These are phyloP conservation scores for Globisporangium alternatum DNA, from an alignment of 352 stramenopile species.

Conservation along the genomic window DNA sequence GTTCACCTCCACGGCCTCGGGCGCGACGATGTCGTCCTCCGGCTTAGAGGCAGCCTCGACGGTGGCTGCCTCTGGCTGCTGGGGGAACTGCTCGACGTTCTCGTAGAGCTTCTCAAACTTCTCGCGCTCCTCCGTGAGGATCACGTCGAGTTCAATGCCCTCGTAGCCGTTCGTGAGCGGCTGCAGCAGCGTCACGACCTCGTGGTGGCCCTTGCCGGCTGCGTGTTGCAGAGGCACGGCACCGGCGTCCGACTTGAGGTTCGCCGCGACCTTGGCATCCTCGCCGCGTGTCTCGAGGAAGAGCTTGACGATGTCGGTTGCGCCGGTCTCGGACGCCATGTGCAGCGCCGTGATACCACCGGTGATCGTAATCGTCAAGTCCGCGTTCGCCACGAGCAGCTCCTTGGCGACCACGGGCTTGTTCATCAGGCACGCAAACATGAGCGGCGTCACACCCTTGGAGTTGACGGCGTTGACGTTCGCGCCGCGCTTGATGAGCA, in stretches of 20 bases:
- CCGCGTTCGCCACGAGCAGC: conserved; percentile 47
- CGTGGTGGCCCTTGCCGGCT: conserved; percentile 63
- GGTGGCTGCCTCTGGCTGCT: conserved; percentile 36
- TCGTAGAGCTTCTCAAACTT: conserved; percentile 63
- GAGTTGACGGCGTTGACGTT: conserved; percentile 65
- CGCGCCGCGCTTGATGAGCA: conserved; percentile 54
- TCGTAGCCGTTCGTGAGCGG: conserved; percentile 67
- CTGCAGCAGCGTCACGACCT: conserved; percentile 63
- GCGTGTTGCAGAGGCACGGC: conserved; percentile 70
- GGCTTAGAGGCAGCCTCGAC: conserved; percentile 33
- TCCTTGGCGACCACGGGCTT: conserved; percentile 59
- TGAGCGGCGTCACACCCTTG: conserved; percentile 69
- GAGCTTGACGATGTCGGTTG: conserved; percentile 51
- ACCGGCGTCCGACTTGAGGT: conserved; percentile 54
- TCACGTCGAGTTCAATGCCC: conserved; percentile 36
- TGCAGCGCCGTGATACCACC: conserved; percentile 70
- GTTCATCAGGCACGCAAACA: conserved; percentile 78
- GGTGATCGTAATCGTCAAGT: conserved; percentile 49
- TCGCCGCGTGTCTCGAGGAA: conserved; percentile 49
- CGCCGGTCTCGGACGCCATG: conserved; percentile 74
- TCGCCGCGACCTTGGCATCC: conserved; percentile 49
- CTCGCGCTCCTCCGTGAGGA: conserved; percentile 64
- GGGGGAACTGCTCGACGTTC: conserved; percentile 20
- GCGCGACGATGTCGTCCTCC: conserved; percentile 50
- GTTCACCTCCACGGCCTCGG: conserved; percentile 36